Conservation (phyloP, 352 stramenopile genomes). For the Pythium sp. region DNA sequence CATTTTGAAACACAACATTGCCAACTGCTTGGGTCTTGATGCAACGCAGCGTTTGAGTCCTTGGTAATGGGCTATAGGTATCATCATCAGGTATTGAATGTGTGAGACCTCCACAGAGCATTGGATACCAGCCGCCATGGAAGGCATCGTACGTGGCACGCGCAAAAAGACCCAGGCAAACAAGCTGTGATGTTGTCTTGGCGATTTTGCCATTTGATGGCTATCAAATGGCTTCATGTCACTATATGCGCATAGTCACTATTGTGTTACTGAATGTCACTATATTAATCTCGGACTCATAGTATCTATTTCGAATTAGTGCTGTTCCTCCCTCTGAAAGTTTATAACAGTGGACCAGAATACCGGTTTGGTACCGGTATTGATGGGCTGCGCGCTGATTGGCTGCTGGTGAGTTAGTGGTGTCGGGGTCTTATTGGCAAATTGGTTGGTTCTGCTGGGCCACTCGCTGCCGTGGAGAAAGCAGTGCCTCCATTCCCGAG, state of each 20-base stretch:
- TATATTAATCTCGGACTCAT: too few species aligned
- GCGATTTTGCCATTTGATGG: neutral
- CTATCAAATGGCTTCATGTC: neutral
- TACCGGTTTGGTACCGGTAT: slow-evolving; percentile 4
- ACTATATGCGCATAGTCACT: neutral
- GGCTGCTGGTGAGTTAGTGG: slow-evolving; percentile 27
- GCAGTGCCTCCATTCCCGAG: slow-evolving; percentile 3
- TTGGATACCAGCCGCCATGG: too few species aligned
- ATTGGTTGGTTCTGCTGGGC: slow-evolving; percentile 81
- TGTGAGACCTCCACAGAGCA: too few species aligned
- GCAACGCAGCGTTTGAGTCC: neutral
- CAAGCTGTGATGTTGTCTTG: too few species aligned
- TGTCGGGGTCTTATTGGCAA: slow-evolving; percentile 25
- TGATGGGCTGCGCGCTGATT: slow-evolving; percentile 28
- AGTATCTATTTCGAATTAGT: neutral
- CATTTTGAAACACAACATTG: neutral
- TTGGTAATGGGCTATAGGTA: neutral
- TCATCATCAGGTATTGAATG: too few species aligned
- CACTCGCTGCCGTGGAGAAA: slow-evolving; percentile 4
- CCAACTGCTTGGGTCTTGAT: neutral
- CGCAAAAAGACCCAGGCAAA: too few species aligned
- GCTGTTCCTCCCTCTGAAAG: neutral
- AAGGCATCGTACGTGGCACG: too few species aligned
- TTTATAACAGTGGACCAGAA: neutral
- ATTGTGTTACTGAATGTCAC: neutral